A percentile compares a stretch with the other conserved stretches of the same genome.
Conservation (phyloP, 2,329 filamentous ascomycete species). For the Cephalotrichum gorgonifer region DNA sequence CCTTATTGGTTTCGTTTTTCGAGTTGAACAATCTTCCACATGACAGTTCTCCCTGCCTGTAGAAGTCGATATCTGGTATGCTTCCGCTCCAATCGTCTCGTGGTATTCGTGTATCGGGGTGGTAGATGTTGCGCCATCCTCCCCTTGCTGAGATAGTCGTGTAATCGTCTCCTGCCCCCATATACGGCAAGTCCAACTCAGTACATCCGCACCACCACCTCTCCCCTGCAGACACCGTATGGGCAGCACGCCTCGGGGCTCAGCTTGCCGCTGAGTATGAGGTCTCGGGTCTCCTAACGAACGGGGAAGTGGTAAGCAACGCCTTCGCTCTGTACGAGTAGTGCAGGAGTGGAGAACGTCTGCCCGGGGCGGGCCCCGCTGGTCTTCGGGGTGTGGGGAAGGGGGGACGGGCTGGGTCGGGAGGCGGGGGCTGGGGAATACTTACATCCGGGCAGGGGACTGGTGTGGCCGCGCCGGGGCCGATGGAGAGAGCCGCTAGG, state of each 20-base stretch:
- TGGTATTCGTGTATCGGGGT: no score
- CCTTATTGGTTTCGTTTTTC: no score
- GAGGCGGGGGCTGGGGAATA: background rate
- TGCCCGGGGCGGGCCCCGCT: no score
- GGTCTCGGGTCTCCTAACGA: constrained; percentile 14
- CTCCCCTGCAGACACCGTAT: constrained; percentile 40
- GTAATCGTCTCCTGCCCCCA: background rate
- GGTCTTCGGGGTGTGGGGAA: background rate
- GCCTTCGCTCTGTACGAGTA: no score
- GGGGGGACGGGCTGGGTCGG: constrained; percentile 12
- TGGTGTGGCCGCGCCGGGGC: constrained; percentile 16
- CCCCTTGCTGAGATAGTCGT: background rate
- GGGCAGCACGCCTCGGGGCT: constrained; percentile 41
- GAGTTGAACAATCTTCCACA: no score
- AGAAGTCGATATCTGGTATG: no score
- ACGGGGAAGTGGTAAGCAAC: background rate
- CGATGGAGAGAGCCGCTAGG: background rate
- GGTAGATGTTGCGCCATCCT: background rate
- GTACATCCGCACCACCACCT: constrained; percentile 36
- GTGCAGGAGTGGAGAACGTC: no score
- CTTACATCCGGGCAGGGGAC: constrained; percentile 28
- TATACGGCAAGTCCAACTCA: no score
- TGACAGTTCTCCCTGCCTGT: no score
- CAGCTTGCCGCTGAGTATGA: constrained; percentile 36
- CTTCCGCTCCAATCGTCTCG: no score